Evolutionary conservation across 2,329 filamentous ascomycete genomes (phyloP).

Genomic region (Fusarium tjaetaba): DNA sequence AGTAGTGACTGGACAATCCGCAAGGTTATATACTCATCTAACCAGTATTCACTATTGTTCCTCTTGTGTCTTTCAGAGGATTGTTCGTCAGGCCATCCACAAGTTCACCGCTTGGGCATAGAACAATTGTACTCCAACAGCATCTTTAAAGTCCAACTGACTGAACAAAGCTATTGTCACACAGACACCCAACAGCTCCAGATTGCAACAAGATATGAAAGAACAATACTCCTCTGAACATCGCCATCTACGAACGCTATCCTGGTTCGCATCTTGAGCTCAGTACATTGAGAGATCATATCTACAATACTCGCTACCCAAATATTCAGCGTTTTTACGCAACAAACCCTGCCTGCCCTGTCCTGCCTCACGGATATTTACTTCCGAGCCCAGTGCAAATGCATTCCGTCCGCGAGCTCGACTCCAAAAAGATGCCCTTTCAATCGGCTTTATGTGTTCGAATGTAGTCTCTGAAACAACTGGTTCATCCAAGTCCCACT

Average conservation of each 20-base stretch:
- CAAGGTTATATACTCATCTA: not conserved
- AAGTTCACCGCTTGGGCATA: not conserved
- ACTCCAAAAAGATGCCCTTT: slow-evolving; percentile 32
- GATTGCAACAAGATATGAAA: not conserved
- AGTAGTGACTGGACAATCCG: too few species aligned
- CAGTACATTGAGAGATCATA: slow-evolving; percentile 25
- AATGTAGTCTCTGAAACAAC: slow-evolving; percentile 1
- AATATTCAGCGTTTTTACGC: slow-evolving; percentile 18
- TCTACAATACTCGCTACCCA: slow-evolving; percentile 27
- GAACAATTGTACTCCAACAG: not conserved
- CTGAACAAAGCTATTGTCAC: not conserved
- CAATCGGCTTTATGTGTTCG: slow-evolving; percentile 23
- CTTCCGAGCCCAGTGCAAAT: slow-evolving; percentile 25
- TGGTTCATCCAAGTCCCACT: not conserved
- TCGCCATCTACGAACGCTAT: slow-evolving; percentile 6
- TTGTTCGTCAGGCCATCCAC: not conserved
- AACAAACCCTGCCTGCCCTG: slow-evolving; percentile 1
- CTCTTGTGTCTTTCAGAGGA: not conserved
- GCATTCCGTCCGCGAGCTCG: slow-evolving; percentile 28
- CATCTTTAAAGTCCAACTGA: not conserved
- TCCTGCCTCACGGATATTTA: slow-evolving; percentile 20
- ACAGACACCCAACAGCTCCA: not conserved
- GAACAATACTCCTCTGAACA: not conserved
- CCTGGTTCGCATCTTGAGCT: slow-evolving; percentile 9
- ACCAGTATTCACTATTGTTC: not conserved